Percentiles rank a stretch among this genome's conserved stretches.
These are phyloP conservation scores for Collybia sordida DNA, from an alignment of 768 basidiomycete genomes.

Conservation along the genomic window DNA sequence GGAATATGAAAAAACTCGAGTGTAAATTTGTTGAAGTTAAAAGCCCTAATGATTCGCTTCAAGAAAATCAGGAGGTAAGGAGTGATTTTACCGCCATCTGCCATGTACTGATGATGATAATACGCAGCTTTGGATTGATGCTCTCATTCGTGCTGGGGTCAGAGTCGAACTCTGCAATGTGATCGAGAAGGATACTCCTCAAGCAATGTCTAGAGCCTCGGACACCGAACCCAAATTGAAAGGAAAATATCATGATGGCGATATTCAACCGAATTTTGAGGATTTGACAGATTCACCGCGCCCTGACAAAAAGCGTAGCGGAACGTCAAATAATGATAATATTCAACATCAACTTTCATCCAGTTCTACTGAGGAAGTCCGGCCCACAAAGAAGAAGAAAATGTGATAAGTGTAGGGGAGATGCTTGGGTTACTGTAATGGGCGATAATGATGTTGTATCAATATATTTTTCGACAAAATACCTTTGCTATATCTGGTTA, in stretches of 20 bases:
- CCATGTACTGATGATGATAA: no score
- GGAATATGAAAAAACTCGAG: constrained; percentile 57
- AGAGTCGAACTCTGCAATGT: constrained; percentile 73
- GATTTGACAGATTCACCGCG: no score
- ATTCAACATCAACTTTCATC: no score
- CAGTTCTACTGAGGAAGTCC: no score
- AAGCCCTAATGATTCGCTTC: constrained; percentile 83
- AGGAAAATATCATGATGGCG: constrained; percentile 2
- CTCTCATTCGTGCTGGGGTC: constrained; percentile 59
- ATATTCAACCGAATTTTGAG: not conserved
- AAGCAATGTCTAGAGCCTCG: not conserved
- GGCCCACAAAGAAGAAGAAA: no score
- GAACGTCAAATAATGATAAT: not conserved
- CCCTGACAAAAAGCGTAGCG: not conserved
- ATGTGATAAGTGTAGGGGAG: no score
- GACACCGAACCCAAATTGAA: constrained; percentile 2
- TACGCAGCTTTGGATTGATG: constrained; percentile 47
- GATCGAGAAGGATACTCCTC: constrained; percentile 26
- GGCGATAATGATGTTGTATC: no score
- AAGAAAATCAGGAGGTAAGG: constrained; percentile 86
- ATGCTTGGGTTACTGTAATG: no score
- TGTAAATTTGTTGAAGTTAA: constrained; percentile 96
- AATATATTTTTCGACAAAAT: no score
- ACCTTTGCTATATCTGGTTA: no score
- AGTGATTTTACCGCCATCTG: no score